phyloP scores from a whole-genome alignment of 2,329 filamentous ascomycete genomes.

The Arthrobotrys pseudoclavata region DNA sequence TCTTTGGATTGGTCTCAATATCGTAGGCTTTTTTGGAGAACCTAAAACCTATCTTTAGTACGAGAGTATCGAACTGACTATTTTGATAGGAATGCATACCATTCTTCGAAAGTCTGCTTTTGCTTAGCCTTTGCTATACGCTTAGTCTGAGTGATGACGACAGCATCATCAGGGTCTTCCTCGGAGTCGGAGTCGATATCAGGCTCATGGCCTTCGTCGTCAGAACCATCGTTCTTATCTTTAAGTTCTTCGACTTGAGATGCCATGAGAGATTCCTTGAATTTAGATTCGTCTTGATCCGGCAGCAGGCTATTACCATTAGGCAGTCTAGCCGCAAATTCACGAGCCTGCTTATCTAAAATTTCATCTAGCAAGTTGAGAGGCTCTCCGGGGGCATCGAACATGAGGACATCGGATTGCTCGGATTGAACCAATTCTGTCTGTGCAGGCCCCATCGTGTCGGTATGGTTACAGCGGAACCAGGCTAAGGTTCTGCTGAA shows the following conservation, averaged over 20 bases:
- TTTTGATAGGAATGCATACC: constrained; percentile 25
- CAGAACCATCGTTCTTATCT: constrained; percentile 3
- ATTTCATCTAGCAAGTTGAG: constrained; percentile 20
- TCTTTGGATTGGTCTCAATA: constrained; percentile 33
- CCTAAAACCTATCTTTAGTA: constrained; percentile 6
- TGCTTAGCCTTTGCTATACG: constrained; percentile 43
- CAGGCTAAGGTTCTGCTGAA: no score
- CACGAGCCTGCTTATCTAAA: constrained; percentile 16
- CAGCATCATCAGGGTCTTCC: constrained; percentile 35
- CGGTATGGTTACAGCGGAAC: background rate
- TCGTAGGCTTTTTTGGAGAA: constrained; percentile 43
- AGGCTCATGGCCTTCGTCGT: constrained; percentile 23
- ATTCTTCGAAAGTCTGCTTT: constrained; percentile 49
- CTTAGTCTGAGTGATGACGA: constrained; percentile 14
- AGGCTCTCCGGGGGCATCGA: constrained; percentile 22
- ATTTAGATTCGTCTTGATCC: background rate
- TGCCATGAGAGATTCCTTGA: background rate
- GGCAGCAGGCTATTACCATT: background rate
- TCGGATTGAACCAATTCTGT: background rate
- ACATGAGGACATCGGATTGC: constrained; percentile 26
- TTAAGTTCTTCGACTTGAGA: background rate
- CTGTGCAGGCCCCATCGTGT: constrained; percentile 23
- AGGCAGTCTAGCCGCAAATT: constrained; percentile 35
- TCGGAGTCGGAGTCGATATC: constrained; percentile 38
- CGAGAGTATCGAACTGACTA: background rate